Evolutionary conservation across 2,329 filamentous ascomycete genomes (phyloP).

Genomic region (Penicillium frequentans): DNA sequence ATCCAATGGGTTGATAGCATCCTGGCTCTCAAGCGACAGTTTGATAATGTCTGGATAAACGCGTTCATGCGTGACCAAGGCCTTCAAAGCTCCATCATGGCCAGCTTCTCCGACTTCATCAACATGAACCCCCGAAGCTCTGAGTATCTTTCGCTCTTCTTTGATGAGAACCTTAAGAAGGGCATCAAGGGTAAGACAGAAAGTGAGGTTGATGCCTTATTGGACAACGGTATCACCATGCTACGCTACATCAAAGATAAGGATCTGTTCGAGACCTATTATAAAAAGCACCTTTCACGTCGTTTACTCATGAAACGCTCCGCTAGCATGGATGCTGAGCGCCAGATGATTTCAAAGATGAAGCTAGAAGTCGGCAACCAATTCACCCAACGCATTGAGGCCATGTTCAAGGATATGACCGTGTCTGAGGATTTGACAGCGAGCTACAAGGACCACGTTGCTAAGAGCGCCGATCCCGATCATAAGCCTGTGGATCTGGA

Average conservation of each 20-base stretch:
- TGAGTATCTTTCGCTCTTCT: constrained; percentile 93
- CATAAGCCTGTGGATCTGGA: constrained; percentile 71
- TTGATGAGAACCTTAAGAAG: constrained; percentile 93
- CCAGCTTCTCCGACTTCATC: constrained; percentile 90
- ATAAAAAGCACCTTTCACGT: constrained; percentile 93
- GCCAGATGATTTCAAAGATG: constrained; percentile 94
- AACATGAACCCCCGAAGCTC: constrained; percentile 83
- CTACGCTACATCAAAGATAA: constrained; percentile 88
- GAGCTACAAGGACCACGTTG: constrained; percentile 72
- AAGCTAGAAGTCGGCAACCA: constrained; percentile 94
- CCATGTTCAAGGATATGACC: constrained; percentile 97
- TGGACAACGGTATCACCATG: constrained; percentile 87
- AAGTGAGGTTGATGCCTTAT: constrained; percentile 74
- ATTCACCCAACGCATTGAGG: constrained; percentile 89
- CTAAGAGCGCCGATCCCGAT: constrained; percentile 56
- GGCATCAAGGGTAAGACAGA: constrained; percentile 93
- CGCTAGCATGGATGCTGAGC: constrained; percentile 87
- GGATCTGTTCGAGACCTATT: constrained; percentile 94
- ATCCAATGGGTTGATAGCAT: constrained; percentile 96
- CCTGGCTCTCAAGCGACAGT: constrained; percentile 80
- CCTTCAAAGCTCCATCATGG: constrained; percentile 78
- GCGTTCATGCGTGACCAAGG: constrained; percentile 76
- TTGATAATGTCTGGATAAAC: constrained; percentile 72
- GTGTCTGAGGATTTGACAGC: constrained; percentile 80
- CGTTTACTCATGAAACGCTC: constrained; percentile 86